Base-by-base conservation (phyloP, 2,329 filamentous ascomycete genomes). In the Pseudonectria foliicola region DNA sequence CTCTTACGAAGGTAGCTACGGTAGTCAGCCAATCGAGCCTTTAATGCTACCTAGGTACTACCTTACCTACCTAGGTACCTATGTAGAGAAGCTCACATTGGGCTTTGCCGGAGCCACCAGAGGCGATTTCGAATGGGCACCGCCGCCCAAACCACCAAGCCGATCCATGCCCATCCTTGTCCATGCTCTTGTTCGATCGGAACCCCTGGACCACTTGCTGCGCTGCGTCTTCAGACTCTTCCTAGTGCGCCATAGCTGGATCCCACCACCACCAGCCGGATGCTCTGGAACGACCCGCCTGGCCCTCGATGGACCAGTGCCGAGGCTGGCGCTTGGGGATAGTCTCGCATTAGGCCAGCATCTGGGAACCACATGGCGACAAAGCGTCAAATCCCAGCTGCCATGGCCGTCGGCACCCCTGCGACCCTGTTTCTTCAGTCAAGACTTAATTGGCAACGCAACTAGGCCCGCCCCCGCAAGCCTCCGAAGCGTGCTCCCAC, bases 401-500 rank as follows among this genome's bases (percentile, higher is more conserved):
- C 32, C 25, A 27, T 25, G n/a, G 7, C 10, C 21, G 34, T 33
- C 27, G 32, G 38, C 26, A 26, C 32, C 28, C 21, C 27, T 15
- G 12, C 18, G 23, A 18, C 16, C 16, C 21, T 18, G 14, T 13
- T 24, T 28, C 33, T 31, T 34, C 35, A 42, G 34, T 38, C 18
- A 32, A n/a, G n/a, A n/a, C n/a, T n/a, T n/a, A n/a, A 39, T 31
- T 27, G 31, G 30, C 31, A 37, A 38, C 38, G 30, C 31, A 37
- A 38, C 38, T 46, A 50, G 46, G 49, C 43, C 49, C 49, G 41
- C 49, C 49, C 49, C 49, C 49, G 49, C 49, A 52, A 50, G 46
- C 42, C 50, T 25, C 35, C 40, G 35, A 42, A 42, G 33, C 39
- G 37, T 5, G n/a, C 27, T 33, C 33, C 37, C 38, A 29, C 36